Evolutionary conservation across 805 yeast genomes (phyloP).

Genomic region (Candida wancherniae): DNA sequence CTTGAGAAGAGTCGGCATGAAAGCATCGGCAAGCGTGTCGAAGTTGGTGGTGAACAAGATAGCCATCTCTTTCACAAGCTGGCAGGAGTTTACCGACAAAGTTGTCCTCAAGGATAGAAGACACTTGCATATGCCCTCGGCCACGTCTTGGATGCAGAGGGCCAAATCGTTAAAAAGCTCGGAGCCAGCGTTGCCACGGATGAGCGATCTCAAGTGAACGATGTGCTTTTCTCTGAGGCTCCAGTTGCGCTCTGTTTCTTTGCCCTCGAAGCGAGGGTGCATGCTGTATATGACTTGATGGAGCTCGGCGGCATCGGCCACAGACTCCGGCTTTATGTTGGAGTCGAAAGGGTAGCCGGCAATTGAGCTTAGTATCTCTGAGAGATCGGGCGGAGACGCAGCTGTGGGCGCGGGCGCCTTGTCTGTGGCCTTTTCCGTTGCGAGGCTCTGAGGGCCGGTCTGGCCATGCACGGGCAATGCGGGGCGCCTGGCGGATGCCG

Average conservation of each 20-base stretch:
- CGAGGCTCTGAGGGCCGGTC: too few species aligned
- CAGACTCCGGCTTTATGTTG: constrained; percentile 27
- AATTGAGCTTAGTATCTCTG: constrained; percentile 16
- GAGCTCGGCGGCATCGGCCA: constrained; percentile 21
- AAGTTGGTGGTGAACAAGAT: constrained; percentile 34
- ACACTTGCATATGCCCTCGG: constrained; percentile 62
- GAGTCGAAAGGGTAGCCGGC: constrained; percentile 38
- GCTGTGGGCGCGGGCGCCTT: neutral
- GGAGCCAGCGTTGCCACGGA: constrained; percentile 51
- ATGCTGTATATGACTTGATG: constrained; percentile 15
- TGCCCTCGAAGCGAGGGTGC: constrained; percentile 47
- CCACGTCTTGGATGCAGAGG: constrained; percentile 19
- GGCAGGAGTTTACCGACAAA: constrained; percentile 69
- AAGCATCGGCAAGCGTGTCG: constrained; percentile 48
- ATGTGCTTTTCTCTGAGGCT: constrained; percentile 59
- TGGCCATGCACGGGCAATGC: too few species aligned
- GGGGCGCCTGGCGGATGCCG: too few species aligned
- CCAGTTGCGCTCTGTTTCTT: constrained; percentile 93
- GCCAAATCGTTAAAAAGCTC: constrained; percentile 39
- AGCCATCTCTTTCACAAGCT: constrained; percentile 64
- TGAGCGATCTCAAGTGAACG: constrained; percentile 49
- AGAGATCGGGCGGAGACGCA: neutral
- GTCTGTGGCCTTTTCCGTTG: neutral
- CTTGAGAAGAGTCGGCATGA: constrained; percentile 45
- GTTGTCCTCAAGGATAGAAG: constrained; percentile 79